Evolutionary conservation across 2,329 filamentous ascomycete genomes (phyloP), one percentile per base, ranked within the genome.

Genomic region (Aspergillus tanneri): DNA sequence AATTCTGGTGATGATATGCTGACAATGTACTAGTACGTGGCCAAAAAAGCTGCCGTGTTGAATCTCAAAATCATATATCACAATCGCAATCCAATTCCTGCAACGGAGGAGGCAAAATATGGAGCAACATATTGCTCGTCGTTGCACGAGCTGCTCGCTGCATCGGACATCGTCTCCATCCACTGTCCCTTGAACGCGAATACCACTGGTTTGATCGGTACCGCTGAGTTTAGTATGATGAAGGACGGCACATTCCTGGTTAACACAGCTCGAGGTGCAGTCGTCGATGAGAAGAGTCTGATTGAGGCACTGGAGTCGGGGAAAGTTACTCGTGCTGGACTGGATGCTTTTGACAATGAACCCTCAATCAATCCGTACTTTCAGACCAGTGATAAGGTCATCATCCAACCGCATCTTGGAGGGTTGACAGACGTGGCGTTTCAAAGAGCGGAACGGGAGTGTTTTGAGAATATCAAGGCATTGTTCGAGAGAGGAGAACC

Each of bases 301-400:
- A 71, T 73, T 5, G 52, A 54, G 1, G 76, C 75, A 0, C 53
- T 79, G 4, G 67, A 75, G 41, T 67, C 57, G 5, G 73, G 74
- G 0, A 75, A 76, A 43, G 53, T 79, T 1, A 60, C 63, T 0
- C 55, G 75, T 3, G 75, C 72, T 1, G 76, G 76, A 0, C 51
- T 79, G 28, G 77, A 80, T 52, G 76, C 78, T 1, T 74, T 77
- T 30, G 49, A 48, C 40, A 63, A 74, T 14, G 77, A 79, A 51
- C 77, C 76, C 0, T 60, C 61, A 5, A 61, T 74, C 11, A 64
- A 73, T 24, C 64, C 65, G 0, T 74, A 70, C 37, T 76, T 77
- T 28, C 43, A 55, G 18, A 63, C 57, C 5, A 72, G 68, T 41
- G 70, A 76, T 19, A 71, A 69, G 46, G 69, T 74, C 2, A 59